Evolutionary conservation across 2,329 filamentous ascomycete genomes (phyloP), one percentile per base, ranked within the genome.

Genomic region (Epichloe sp.): DNA sequence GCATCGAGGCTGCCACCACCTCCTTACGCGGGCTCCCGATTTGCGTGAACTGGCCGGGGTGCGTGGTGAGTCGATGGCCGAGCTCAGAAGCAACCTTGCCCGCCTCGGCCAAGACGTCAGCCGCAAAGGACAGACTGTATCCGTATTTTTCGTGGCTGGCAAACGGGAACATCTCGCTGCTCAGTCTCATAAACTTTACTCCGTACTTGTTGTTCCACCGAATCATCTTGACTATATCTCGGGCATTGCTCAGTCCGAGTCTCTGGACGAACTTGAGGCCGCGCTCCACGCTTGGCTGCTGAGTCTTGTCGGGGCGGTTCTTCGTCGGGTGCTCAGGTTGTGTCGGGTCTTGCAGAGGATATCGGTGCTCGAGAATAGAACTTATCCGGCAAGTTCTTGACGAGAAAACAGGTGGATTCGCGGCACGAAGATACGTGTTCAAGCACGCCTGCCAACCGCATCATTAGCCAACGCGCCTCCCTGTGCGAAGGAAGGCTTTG

Each of bases 121-220:
- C 80, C 0, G 90, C 91, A 63, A 96, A 96, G 0, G 82, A 83
- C 12, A 97, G 74, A 58, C 80, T 85, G 66, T 97, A 97, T 0
- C 90, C 91, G 57, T 95, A 85, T 55, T 88, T 85, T 23, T 79
- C 77, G 61, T 97, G 91, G 56, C 87, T 94, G 2, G 91, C 91
- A 64, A 96, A 96, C 0, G 91, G 91, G 57, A 97, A 97, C 86
- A 96, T 96, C 59, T 96, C 91, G 50, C 88, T 95, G 58, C 88
- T 95, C 19, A 97, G 73, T 1, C 91, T 80, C 79, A 97, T 80
- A 65, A 97, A 96, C 58, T 82, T 90, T 68, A 97, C 97, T 40
- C 85, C 83, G 57, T 91, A 96, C 58, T 81, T 86, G 56, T 94
- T 84, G 62, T 97, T 96, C 91, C 91, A 97, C 1, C 81, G 78